Percentiles rank a stretch among this genome's conserved stretches.
phyloP scores from a whole-genome alignment of 2,329 filamentous ascomycete genomes.

The Lachnellula occidentalis region DNA sequence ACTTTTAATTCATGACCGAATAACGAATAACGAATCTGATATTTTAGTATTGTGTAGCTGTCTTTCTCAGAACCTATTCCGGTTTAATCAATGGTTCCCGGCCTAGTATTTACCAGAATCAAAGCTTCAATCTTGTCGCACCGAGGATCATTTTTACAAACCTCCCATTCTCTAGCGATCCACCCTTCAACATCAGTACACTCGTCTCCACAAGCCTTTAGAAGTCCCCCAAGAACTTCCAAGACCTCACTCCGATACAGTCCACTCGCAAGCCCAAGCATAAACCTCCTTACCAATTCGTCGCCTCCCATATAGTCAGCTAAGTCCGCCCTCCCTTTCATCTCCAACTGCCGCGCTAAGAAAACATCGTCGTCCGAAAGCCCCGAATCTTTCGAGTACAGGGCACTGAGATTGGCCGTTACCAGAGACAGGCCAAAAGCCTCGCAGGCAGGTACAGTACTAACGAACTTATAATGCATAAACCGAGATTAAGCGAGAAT shows the following conservation, averaged over 20 bases:
- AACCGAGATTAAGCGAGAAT: no score
- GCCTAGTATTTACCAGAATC: not conserved
- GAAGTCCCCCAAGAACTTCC: not conserved
- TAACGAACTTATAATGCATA: no score
- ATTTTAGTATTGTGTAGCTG: not conserved
- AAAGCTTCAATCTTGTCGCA: not conserved
- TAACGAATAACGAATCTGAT: not conserved
- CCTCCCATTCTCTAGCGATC: not conserved
- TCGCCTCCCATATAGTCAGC: not conserved
- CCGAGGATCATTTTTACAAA: not conserved
- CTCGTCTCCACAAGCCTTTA: not conserved
- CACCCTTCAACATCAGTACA: not conserved
- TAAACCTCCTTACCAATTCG: not conserved
- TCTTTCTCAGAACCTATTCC: not conserved
- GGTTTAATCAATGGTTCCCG: not conserved
- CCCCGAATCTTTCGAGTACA: not conserved
- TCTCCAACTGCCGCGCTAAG: not conserved
- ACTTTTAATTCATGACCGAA: not conserved
- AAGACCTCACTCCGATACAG: not conserved
- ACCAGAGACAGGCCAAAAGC: constrained; percentile 1
- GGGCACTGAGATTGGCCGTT: not conserved
- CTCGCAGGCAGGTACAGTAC: not conserved
- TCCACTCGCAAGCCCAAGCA: not conserved
- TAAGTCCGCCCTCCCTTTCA: not conserved
- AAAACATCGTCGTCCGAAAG: not conserved